Percentiles rank a stretch among this genome's conserved stretches.
Evolutionary conservation across 768 basidiomycete genomes (phyloP).

Genomic region (Nidula microcarpa): DNA sequence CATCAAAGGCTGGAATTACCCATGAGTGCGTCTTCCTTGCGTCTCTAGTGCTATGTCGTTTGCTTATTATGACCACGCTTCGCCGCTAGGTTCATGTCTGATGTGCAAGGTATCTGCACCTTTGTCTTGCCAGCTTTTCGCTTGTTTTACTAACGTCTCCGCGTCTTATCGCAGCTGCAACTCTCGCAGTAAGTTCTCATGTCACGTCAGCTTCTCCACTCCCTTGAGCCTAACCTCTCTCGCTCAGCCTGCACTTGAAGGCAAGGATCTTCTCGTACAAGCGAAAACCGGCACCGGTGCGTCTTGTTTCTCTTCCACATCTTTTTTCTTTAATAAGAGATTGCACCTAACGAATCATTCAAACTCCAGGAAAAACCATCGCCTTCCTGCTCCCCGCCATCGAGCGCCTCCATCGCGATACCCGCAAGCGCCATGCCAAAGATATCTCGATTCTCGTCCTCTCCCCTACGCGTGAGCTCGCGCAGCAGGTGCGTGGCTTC

Average conservation of each 20-base stretch:
- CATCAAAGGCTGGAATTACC: conserved; percentile 35
- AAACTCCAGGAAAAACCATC: conserved; percentile 54
- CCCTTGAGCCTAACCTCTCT: not conserved
- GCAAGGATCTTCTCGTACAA: conserved; percentile 45
- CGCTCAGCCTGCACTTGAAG: conserved; percentile 32
- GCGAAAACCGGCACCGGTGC: conserved; percentile 62
- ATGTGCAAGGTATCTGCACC: conserved; percentile 36
- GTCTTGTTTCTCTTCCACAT: conserved; percentile 2
- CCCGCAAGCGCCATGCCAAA: conserved; percentile 1
- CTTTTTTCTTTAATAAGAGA: not conserved
- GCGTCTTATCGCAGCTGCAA: too few species aligned
- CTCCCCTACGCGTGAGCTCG: conserved; percentile 74
- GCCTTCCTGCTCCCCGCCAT: conserved; percentile 77
- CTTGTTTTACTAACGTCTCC: too few species aligned
- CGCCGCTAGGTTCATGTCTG: conserved; percentile 34
- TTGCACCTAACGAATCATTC: not conserved
- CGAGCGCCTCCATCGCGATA: conserved; percentile 53
- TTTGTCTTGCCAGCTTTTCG: too few species aligned
- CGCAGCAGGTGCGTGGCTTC: conserved; percentile 31
- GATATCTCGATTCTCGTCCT: conserved; percentile 60
- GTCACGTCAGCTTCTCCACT: too few species aligned
- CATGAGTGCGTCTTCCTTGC: conserved; percentile 32
- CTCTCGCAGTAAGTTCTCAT: too few species aligned
- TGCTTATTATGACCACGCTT: not conserved
- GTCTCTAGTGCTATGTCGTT: not conserved